Base-by-base conservation (phyloP, 2,329 filamentous ascomycete species). In the Trichoderma sp. region DNA sequence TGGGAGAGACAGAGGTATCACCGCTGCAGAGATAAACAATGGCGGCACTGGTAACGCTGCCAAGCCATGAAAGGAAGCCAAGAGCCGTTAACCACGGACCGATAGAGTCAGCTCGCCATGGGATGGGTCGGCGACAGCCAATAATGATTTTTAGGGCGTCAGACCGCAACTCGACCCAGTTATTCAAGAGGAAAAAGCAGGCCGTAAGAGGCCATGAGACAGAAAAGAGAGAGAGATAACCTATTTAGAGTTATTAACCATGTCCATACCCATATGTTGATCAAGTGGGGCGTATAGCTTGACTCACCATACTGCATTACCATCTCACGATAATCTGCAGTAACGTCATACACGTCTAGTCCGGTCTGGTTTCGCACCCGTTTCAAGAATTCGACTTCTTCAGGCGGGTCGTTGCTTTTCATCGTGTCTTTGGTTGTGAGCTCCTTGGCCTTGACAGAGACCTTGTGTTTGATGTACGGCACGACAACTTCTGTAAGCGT, bases 121-220 rank as follows among this genome's bases (percentile, higher is more conserved):
- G 96, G 47, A 92, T 93, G 0, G 96, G 96, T 4, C 96, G 90
- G 75, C 95, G 91, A 84, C 93, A 94, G 79, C 94, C 91, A 59
- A 93, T 86, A 68, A 94, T 94, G 75, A 98, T 97, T 80, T 99
- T 99, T 82, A 97, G 87, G 2, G 95, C 94, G 77, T 99, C 96
- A 0, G 93, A 93, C 53, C 96, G 92, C 49, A 98, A 87, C 78
- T 98, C 96, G 69, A 99, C 83, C 94, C 95, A 98, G 82, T 98
- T 96, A 82, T 98, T 98, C 79, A 96, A 83, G 14, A 98, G 83
- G 82, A 98, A 98, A 1, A 92, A 95, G 68, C 93, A 86, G 2
- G 92, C 91, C 0, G 95, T 94, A n/a, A 98, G 83, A 0, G 96
- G 96, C 96, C 96, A 99, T 67, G 97, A 89, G 2, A 96, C 92